Evolutionary conservation across 2,329 filamentous ascomycete genomes (phyloP).

Genomic region (Aspergillus jensenii): DNA sequence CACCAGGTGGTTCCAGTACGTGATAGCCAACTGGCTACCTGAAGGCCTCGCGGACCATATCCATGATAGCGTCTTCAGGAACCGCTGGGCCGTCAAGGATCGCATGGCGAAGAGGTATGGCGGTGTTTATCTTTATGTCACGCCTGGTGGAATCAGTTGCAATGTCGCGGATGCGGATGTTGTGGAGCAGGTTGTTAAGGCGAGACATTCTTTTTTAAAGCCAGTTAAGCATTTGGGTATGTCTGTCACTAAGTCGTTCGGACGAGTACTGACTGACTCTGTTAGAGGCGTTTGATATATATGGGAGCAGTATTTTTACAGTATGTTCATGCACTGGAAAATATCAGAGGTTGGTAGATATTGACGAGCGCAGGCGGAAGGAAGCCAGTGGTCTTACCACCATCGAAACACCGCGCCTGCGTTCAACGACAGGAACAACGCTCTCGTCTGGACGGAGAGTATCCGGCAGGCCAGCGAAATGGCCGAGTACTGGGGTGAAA

Average conservation of each 20-base stretch:
- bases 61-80: not conserved
- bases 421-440: conserved; percentile 47
- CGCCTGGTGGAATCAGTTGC: conserved; percentile 9
- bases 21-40: not conserved
- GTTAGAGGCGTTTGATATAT: conserved; percentile 26
- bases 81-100: conserved; percentile 18
- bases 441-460: conserved; percentile 41
- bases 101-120: conserved; percentile 15
- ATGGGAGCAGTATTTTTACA: conserved; percentile 35
- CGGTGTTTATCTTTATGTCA: conserved; percentile 14
- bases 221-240: conserved; percentile 16
- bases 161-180: conserved; percentile 19
- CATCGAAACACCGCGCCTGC: conserved; percentile 42
- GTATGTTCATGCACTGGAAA: not conserved
- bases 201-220: conserved; percentile 17
- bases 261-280: not conserved
- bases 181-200: conserved; percentile 15
- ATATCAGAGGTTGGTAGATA: not conserved
- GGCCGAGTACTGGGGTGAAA: conserved; percentile 23
- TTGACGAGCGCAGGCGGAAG: conserved; percentile 20
- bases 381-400: conserved; percentile 45
- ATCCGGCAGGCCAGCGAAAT: conserved; percentile 33
- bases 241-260: not conserved
- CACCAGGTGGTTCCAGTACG: not conserved
- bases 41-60: not conserved